Evolutionary conservation across 1,284 basidiomycete genomes (phyloP).

Genomic region (Fistulina hepatica): DNA sequence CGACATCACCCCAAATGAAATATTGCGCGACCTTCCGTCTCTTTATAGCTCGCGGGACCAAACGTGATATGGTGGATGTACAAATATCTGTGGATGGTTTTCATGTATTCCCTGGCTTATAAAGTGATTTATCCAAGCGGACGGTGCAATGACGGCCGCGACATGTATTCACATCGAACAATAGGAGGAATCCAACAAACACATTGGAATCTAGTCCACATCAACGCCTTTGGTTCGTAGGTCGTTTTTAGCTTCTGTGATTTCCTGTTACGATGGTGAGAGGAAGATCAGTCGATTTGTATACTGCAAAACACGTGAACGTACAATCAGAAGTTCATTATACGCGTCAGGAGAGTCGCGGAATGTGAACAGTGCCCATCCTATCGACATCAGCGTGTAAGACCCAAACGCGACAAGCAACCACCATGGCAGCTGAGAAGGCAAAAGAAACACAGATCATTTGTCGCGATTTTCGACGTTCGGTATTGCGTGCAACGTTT

Average conservation of each 20-base stretch:
- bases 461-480: background rate
- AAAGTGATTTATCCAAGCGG: too few species aligned
- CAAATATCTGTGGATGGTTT: too few species aligned
- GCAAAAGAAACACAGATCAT: constrained; percentile 4
- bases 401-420: constrained; percentile 63
- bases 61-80: too few species aligned
- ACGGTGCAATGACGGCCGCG: too few species aligned
- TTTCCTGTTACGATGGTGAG: constrained; percentile 34
- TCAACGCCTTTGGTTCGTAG: constrained; percentile 53
- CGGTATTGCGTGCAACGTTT: constrained; percentile 1
- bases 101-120: too few species aligned
- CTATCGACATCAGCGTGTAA: constrained; percentile 63
- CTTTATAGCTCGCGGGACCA: too few species aligned
- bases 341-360: constrained; percentile 72
- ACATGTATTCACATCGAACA: too few species aligned
- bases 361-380: constrained; percentile 61
- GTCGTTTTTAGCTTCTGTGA: constrained; percentile 60
- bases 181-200: too few species aligned
- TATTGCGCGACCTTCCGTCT: too few species aligned
- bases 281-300: constrained; percentile 1
- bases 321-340: constrained; percentile 49
- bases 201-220: constrained; percentile 48
- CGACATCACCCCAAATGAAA: too few species aligned
- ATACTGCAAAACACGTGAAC: constrained; percentile 16
- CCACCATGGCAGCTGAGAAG: constrained; percentile 62